Conservation (phyloP, 2,329 filamentous ascomycete genomes). For the Fusarium staphyleae region DNA sequence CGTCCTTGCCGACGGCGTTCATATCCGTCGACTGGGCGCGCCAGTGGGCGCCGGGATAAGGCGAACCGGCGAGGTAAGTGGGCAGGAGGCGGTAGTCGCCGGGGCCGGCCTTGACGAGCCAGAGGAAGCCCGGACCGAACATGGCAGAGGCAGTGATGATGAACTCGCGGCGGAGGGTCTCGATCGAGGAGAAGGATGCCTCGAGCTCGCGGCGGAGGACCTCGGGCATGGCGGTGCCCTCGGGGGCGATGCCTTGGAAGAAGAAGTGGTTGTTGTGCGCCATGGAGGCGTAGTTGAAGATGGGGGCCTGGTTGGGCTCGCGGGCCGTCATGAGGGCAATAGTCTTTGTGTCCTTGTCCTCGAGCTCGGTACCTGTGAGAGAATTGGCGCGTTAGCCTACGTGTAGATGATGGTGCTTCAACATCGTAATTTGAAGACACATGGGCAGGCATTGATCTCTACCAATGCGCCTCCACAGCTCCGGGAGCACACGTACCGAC, state of each 20-base stretch:
- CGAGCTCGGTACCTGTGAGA: slow-evolving; percentile 66
- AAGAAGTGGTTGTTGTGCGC: slow-evolving; percentile 90
- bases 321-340: slow-evolving; percentile 80
- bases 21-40: slow-evolving; percentile 74
- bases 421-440: not conserved
- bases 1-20: slow-evolving; percentile 63
- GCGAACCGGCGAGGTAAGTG: slow-evolving; percentile 91
- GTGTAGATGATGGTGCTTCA: slow-evolving; percentile 1
- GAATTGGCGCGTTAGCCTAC: slow-evolving; percentile 17
- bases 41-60: slow-evolving; percentile 85
- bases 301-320: slow-evolving; percentile 75
- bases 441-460: slow-evolving; percentile 11
- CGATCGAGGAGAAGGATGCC: slow-evolving; percentile 79
- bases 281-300: slow-evolving; percentile 98
- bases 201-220: slow-evolving; percentile 66
- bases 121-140: slow-evolving; percentile 98
- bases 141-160: slow-evolving; percentile 82
- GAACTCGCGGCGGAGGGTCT: slow-evolving; percentile 82
- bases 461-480: not conserved
- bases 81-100: slow-evolving; percentile 72
- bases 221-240: slow-evolving; percentile 60
- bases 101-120: slow-evolving; percentile 74
- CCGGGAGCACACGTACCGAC: slow-evolving; percentile 63
- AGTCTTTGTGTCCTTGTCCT: slow-evolving; percentile 66
- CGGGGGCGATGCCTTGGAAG: slow-evolving; percentile 64